Evolutionary conservation across 768 basidiomycete genomes (phyloP), one percentile per base, ranked within the genome.

Genomic region (Favolaschia claudopus): DNA sequence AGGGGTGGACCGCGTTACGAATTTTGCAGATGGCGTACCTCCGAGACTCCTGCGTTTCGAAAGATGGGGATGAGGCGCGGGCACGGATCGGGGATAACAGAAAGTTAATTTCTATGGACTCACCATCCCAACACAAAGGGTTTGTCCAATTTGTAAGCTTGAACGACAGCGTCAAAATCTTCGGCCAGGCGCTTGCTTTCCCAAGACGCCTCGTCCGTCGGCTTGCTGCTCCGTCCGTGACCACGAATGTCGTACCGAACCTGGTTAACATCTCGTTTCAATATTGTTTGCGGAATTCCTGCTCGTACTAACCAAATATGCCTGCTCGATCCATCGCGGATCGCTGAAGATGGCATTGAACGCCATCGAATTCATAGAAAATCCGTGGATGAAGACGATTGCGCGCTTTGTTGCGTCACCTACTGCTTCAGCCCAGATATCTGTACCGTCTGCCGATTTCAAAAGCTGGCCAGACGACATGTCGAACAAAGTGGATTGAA

Each of bases 351-450:
- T 72, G 50, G 62, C 64, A 57, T 79, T 75, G 54, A 76, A 81
- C 9, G 66, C 70, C 25, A 70, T 63, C 12, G 68, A 62, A 28
- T 69, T 70, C 61, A 74, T 65, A 7, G 68, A 66, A 55, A 78
- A 70, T 6, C 75, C 79, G 52, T 75, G 78, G 17, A 79, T 71
- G 65, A 79, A 77, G 43, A 81, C 70, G 22, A 79, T 47, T 14
- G 73, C 65, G 27, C 73, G 77, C 37, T 75, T 76, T n/a, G 69
- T 64, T 9, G 73, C 65, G 57, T 78, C 67, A 22, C 78, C 78
- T 14, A 67, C 55, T 10, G 76, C 76, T 43, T 79, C 72, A 17
- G 78, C 76, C 61, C 72, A 78, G 39, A 81, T 70, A 27, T 62
- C 60, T 24, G 76, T 77, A 29, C 78, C 77, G 64, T 79, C 79